These are phyloP conservation scores for Rhizopus delemar DNA, from an alignment of 371 early-diverging fungal species.

Conservation along the genomic window DNA sequence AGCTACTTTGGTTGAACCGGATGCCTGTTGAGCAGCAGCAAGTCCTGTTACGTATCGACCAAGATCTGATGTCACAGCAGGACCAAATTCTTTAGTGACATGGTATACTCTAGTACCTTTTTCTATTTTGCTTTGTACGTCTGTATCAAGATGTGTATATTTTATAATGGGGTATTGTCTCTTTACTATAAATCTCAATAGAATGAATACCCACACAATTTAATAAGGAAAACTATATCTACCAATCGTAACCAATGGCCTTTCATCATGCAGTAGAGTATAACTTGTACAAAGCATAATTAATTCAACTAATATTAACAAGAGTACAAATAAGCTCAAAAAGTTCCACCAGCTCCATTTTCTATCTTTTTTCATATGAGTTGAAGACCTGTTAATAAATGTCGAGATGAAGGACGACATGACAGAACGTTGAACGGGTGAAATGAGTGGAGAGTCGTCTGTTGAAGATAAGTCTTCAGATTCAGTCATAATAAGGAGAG, in stretches of 20 bases:
- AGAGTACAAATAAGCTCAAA: constrained; percentile 33
- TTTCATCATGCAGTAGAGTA: constrained; percentile 39
- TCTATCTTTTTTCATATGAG: constrained; percentile 13
- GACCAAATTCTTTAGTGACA: constrained; percentile 67
- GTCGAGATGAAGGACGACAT: constrained; percentile 27
- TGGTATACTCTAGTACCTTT: constrained; percentile 61
- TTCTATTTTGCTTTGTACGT: constrained; percentile 32
- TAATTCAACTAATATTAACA: constrained; percentile 42
- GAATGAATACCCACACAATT: neutral
- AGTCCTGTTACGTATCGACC: constrained; percentile 66
- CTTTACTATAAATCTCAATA: constrained; percentile 16
- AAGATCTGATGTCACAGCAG: constrained; percentile 58
- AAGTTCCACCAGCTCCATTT: constrained; percentile 63
- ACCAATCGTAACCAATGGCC: constrained; percentile 57
- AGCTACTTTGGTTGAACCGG: constrained; percentile 49
- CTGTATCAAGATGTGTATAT: constrained; percentile 55
- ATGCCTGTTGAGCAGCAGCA: constrained; percentile 58
- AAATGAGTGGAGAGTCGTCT: too few relatives aligned
- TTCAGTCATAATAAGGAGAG: neutral
- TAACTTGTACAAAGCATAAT: constrained; percentile 44
- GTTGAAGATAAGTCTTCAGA: neutral
- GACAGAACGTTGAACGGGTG: too few relatives aligned
- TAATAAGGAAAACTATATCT: constrained; percentile 12
- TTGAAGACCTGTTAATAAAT: neutral
- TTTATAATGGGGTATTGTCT: constrained; percentile 54